Base-by-base conservation (phyloP, 1,284 basidiomycete genomes). In the Irpex lacteus region DNA sequence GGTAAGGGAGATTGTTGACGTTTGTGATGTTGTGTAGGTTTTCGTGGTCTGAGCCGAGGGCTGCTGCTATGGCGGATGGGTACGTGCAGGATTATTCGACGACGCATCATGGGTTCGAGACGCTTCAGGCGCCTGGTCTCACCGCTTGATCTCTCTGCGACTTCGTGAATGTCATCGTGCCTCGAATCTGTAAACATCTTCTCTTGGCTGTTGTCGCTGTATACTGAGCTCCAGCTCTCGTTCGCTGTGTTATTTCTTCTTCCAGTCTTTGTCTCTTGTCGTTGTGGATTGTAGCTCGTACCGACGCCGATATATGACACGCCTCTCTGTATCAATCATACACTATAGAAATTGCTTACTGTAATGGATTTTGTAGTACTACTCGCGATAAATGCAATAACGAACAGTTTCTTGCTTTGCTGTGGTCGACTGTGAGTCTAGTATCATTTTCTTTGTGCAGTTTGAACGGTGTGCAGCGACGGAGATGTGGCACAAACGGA, bases 41-140 rank as follows among this genome's bases (percentile, higher is more conserved):
- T 34, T 50, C 52, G 52, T 15, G 61, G 49, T 15, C 52, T 19
- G 52, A 54, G 1, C 26, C 52, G 26, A 13, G 52, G 44, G n/a
- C 44, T 32, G 26, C 18, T 19, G 15, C 52, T 19, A 21, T 21
- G 52, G 15, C 52, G 11, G 21, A 49, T 15, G 5, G 55, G 5
- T 38, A 59, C 34, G 26, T 37, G 18, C 62, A 63, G 52, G 57
- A 47, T 7, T 59, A 59, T 5, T 58, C 57, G 11, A 57, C 55
- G 40, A 63, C 59, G 18, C 52, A 59, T 38, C 40, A 59, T 38
- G 52, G 49, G 49, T 59, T 59, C 36, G 52, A 60, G 32, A 60
- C 57, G 1, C 53, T 53, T 5, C 57, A 59, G 15, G 11, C 62
- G 37, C 18, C 62, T 9, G 62, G 62, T 11, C 52, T 54, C 11